Evolutionary conservation across 495 filamentous ascomycete species (phyloP).

Genomic region (Darksidea phi): DNA sequence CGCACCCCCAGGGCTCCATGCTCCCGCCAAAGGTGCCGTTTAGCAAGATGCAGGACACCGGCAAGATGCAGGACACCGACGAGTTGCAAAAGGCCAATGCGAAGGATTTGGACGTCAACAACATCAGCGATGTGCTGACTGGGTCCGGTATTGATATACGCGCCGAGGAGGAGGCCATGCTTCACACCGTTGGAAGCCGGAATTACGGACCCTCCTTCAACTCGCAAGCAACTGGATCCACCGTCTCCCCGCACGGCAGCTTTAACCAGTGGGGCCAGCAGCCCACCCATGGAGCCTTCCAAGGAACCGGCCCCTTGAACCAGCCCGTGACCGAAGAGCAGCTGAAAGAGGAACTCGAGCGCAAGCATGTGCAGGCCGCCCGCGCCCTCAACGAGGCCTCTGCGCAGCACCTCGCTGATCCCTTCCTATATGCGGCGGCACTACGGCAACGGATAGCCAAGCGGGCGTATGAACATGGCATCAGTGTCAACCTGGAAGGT

Average conservation of each 20-base stretch:
- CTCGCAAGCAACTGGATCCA: slow-evolving; percentile 43
- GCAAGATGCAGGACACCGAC: slow-evolving; percentile 36
- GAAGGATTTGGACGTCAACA: slow-evolving; percentile 58
- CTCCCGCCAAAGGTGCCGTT: slow-evolving; percentile 72
- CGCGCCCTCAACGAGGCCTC: slow-evolving; percentile 51
- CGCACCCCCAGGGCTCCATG: slow-evolving; percentile 60
- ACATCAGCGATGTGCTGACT: slow-evolving; percentile 73
- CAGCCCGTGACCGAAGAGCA: slow-evolving; percentile 50
- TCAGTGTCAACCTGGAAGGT: slow-evolving; percentile 63
- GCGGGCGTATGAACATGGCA: slow-evolving; percentile 54
- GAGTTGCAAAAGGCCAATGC: slow-evolving; percentile 53
- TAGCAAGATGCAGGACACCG: slow-evolving; percentile 40
- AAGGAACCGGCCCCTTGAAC: slow-evolving; percentile 59
- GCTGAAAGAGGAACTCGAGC: slow-evolving; percentile 50
- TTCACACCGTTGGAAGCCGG: slow-evolving; percentile 48
- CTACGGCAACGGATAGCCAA: slow-evolving; percentile 49
- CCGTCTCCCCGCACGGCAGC: slow-evolving; percentile 47
- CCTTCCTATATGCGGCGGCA: slow-evolving; percentile 53
- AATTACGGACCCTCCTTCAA: slow-evolving; percentile 47
- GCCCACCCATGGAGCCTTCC: slow-evolving; percentile 49
- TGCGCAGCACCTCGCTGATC: slow-evolving; percentile 58
- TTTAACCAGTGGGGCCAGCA: slow-evolving; percentile 53
- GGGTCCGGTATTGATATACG: slow-evolving; percentile 79
- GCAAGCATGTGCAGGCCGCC: slow-evolving; percentile 51
- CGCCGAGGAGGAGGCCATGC: slow-evolving; percentile 74